phyloP scores from a whole-genome alignment of 192 early-diverging fungal species.

The Coemansia sp. region DNA sequence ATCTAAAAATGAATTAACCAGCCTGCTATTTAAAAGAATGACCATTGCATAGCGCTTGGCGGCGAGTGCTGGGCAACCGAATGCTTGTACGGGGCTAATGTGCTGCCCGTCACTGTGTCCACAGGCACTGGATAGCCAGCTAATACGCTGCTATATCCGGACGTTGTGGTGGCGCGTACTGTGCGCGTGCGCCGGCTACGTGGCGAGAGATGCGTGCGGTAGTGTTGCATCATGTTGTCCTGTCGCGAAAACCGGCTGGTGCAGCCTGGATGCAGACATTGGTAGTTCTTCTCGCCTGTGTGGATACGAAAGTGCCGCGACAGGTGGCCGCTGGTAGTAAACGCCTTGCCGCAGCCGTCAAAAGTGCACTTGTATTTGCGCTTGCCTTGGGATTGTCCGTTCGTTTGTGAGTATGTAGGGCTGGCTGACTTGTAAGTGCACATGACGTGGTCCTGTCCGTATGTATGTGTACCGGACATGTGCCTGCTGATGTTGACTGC shows the following conservation, averaged over 20 bases:
- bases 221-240: constrained; percentile 89
- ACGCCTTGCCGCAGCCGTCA: constrained; percentile 70
- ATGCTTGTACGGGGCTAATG: constrained; percentile 4
- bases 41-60: neutral
- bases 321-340: constrained; percentile 84
- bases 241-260: constrained; percentile 74
- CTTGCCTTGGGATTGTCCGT: constrained; percentile 50
- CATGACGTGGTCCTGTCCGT: neutral
- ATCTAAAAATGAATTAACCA: neutral
- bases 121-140: neutral
- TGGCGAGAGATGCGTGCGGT: constrained; percentile 73
- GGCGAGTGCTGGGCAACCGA: constrained; percentile 1
- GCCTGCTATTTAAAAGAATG: neutral
- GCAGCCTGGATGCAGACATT: constrained; percentile 69
- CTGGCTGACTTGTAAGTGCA: constrained; percentile 4
- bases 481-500: constrained; percentile 14
- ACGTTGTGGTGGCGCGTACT: constrained; percentile 4
- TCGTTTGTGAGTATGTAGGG: constrained; percentile 20
- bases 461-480: neutral
- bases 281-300: constrained; percentile 78
- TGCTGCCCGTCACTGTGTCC: neutral
- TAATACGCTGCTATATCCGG: constrained; percentile 4
- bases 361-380: constrained; percentile 71
- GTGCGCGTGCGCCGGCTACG: constrained; percentile 57
- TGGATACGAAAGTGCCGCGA: constrained; percentile 81